These are phyloP conservation scores for Hypoxylon sp. DNA, from an alignment of 2,329 filamentous ascomycete genomes.

Conservation along the genomic window DNA sequence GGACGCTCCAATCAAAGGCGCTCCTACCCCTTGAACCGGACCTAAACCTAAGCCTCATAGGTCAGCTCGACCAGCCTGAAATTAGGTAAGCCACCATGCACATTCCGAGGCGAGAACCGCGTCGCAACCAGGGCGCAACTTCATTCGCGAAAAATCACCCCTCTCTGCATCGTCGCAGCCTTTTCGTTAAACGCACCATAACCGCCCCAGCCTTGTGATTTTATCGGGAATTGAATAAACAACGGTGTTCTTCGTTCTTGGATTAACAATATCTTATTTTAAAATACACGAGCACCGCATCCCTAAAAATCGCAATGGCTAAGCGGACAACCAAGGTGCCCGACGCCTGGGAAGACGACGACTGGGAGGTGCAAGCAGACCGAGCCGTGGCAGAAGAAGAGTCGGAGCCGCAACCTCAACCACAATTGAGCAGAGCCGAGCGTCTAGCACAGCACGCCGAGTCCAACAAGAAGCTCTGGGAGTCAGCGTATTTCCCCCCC, in stretches of 20 bases:
- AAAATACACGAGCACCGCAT: slow-evolving; percentile 2
- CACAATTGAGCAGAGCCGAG: slow-evolving; percentile 78
- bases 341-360: slow-evolving; percentile 88
- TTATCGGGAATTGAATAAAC: background rate
- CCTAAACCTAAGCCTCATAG: background rate
- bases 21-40: too few species aligned
- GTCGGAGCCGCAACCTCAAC: slow-evolving; percentile 55
- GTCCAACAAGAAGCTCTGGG: slow-evolving; percentile 88
- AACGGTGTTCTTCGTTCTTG: slow-evolving; percentile 5
- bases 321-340: slow-evolving; percentile 67
- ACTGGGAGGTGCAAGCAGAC: slow-evolving; percentile 88
- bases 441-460: slow-evolving; percentile 85
- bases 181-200: slow-evolving; percentile 1
- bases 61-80: slow-evolving; percentile 8
- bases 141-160: slow-evolving; percentile 39
- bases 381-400: slow-evolving; percentile 58
- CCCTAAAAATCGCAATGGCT: slow-evolving; percentile 55
- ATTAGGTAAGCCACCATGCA: slow-evolving; percentile 29
- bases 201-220: slow-evolving; percentile 1
- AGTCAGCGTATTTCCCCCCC: slow-evolving; percentile 77
- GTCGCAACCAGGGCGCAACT: slow-evolving; percentile 20
- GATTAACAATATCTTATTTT: slow-evolving; percentile 1
- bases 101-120: slow-evolving; percentile 15
- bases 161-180: slow-evolving; percentile 11
- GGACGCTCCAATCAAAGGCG: too few species aligned